These are phyloP conservation scores for Abelmoschus esculentus DNA, from an alignment of 345 rosid species.

Conservation along the genomic window DNA sequence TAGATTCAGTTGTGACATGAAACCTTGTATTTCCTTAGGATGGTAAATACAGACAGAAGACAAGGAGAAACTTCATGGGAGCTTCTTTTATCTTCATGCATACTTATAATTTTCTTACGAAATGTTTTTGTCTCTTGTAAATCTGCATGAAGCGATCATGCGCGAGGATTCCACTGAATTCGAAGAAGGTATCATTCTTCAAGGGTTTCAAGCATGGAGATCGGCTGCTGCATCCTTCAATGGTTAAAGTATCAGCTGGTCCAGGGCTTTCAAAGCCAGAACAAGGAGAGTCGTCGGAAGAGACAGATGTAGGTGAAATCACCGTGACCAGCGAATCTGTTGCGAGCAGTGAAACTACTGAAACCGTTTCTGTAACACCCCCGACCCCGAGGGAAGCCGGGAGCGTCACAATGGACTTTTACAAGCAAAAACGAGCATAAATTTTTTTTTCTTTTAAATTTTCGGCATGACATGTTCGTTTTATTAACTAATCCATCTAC, in stretches of 20 bases:
- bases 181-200: too few relatives aligned
- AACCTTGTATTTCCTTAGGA: not conserved
- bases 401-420: too few relatives aligned
- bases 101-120: slow-evolving; percentile 9
- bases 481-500: too few relatives aligned
- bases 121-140: not conserved
- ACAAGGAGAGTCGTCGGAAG: slow-evolving; percentile 28
- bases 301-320: slow-evolving; percentile 9
- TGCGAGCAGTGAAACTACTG: slow-evolving; percentile 18
- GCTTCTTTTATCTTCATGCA: not conserved
- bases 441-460: too few relatives aligned
- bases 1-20: not conserved
- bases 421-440: too few relatives aligned
- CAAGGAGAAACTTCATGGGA: not conserved
- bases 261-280: slow-evolving; percentile 74
- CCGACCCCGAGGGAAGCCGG: too few relatives aligned
- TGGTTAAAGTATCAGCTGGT: slow-evolving; percentile 98
- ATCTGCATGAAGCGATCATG: too few relatives aligned
- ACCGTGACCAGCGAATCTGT: slow-evolving; percentile 16
- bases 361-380: too few relatives aligned
- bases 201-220: slow-evolving; percentile 82
- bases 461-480: too few relatives aligned
- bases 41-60: not conserved
- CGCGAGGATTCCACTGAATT: slow-evolving; percentile 65
- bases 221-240: slow-evolving; percentile 81